Percentiles rank a stretch among this genome's conserved stretches.
Conservation (phyloP, 1,139 yeast genomes). For the Kodamaea ohmeri region DNA sequence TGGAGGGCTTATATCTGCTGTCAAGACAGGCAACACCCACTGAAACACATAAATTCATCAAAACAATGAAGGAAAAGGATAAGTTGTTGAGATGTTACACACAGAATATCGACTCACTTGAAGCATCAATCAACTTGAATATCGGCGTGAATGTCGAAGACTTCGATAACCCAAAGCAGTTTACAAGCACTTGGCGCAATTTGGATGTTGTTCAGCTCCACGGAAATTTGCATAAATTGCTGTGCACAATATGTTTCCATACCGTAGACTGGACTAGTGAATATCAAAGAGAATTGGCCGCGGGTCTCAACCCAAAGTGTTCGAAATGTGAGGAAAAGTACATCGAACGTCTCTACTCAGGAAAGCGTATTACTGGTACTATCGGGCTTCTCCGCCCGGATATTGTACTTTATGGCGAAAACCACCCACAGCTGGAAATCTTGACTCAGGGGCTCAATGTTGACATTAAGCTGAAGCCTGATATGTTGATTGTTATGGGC, state of each 20-base stretch:
- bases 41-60: constrained; percentile 76
- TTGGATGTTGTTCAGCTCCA: constrained; percentile 85
- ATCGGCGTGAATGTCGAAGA: constrained; percentile 38
- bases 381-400: constrained; percentile 71
- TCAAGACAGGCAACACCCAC: constrained; percentile 74
- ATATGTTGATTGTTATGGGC: constrained; percentile 67
- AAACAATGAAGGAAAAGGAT: constrained; percentile 58
- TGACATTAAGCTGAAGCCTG: constrained; percentile 60
- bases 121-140: constrained; percentile 41
- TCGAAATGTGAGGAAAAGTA: constrained; percentile 53
- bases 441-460: constrained; percentile 57
- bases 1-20: constrained; percentile 67
- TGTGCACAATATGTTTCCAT: constrained; percentile 68
- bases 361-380: constrained; percentile 57
- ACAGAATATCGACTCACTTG: constrained; percentile 63
- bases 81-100: constrained; percentile 81
- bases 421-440: constrained; percentile 69
- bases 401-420: constrained; percentile 75
- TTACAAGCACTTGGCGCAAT: constrained; percentile 52
- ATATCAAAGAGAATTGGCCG: constrained; percentile 40
- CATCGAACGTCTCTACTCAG: constrained; percentile 52
- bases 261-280: constrained; percentile 61
- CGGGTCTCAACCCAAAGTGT: constrained; percentile 65
- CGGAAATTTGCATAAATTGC: constrained; percentile 76
- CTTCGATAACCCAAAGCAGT: constrained; percentile 27